Evolutionary conservation across 2,329 filamentous ascomycete genomes (phyloP).

Genomic region (Fusarium luffae): DNA sequence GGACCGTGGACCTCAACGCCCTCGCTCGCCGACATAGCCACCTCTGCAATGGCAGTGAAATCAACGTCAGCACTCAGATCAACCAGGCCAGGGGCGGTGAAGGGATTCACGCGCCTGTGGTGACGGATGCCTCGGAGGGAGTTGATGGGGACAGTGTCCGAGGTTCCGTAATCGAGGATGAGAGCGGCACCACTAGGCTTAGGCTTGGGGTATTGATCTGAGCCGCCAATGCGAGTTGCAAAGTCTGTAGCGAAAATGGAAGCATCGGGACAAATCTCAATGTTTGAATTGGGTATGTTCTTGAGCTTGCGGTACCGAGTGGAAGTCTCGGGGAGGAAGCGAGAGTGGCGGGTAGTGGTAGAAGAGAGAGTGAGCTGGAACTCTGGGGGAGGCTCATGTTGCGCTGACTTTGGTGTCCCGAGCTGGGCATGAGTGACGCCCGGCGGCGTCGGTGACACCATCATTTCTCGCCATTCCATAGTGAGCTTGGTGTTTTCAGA

Average conservation of each 20-base stretch:
- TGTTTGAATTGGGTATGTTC: constrained; percentile 72
- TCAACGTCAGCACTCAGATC: constrained; percentile 95
- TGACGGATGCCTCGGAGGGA: constrained; percentile 87
- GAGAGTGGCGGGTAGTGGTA: constrained; percentile 80
- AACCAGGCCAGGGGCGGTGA: constrained; percentile 81
- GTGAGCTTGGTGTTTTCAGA: constrained; percentile 53
- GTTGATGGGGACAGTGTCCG: constrained; percentile 82
- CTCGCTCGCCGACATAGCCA: constrained; percentile 78
- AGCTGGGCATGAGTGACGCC: constrained; percentile 64
- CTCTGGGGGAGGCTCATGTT: constrained; percentile 72
- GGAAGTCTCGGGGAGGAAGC: constrained; percentile 86
- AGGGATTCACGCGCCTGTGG: constrained; percentile 82
- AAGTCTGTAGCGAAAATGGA: constrained; percentile 84
- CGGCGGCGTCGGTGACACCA: constrained; percentile 75
- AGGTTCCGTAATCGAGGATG: constrained; percentile 94
- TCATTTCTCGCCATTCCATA: constrained; percentile 82
- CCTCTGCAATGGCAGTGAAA: constrained; percentile 86
- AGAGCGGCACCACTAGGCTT: constrained; percentile 84
- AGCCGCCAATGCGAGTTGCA: constrained; percentile 84
- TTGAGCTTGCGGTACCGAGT: constrained; percentile 82
- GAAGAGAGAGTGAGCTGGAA: constrained; percentile 87
- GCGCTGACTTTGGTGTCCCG: constrained; percentile 63
- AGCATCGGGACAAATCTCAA: constrained; percentile 92
- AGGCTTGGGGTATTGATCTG: constrained; percentile 63
- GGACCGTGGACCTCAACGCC: constrained; percentile 94